A percentile compares a stretch with the other conserved stretches of the same genome.
These are phyloP conservation scores for Fusarium sublunatum DNA, from an alignment of 2,329 filamentous ascomycete species.

Conservation along the genomic window DNA sequence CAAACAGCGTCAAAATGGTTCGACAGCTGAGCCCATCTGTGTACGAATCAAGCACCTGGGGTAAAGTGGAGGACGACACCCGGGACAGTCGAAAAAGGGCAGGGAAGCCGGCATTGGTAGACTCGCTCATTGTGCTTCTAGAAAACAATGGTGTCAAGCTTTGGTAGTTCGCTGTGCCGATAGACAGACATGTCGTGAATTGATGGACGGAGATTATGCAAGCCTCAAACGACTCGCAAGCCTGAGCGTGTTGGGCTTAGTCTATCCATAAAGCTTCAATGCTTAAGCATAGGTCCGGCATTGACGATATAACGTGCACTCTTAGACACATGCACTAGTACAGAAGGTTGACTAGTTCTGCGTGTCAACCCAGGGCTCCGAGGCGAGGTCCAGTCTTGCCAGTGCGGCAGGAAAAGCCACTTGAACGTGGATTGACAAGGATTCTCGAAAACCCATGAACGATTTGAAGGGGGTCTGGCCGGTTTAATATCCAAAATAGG, in stretches of 20 bases:
- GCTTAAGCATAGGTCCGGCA: constrained; percentile 14
- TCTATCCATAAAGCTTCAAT: constrained; percentile 20
- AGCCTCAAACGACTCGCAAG: constrained; percentile 20
- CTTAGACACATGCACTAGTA: constrained; percentile 22
- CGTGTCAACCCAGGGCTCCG: constrained; percentile 20
- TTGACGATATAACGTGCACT: constrained; percentile 17
- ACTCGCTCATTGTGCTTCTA: constrained; percentile 38
- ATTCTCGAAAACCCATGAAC: constrained; percentile 31
- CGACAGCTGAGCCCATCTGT: constrained; percentile 35
- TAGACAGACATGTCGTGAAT: constrained; percentile 1
- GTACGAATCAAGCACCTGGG: constrained; percentile 43
- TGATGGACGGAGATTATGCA: constrained; percentile 7
- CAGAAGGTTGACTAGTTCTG: constrained; percentile 38
- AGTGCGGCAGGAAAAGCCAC: constrained; percentile 30
- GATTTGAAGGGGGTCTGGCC: constrained; percentile 31
- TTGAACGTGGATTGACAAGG: constrained; percentile 38
- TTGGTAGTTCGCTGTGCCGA: constrained; percentile 15
- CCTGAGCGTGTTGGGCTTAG: constrained; percentile 24
- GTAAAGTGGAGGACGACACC: constrained; percentile 42
- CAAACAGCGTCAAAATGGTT: constrained; percentile 39
- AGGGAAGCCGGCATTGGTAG: constrained; percentile 37
- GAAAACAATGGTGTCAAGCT: constrained; percentile 35
- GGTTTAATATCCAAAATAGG: constrained; percentile 40
- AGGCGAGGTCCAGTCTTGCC: constrained; percentile 27
- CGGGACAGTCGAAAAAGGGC: constrained; percentile 29